Evolutionary conservation across 2,329 filamentous ascomycete genomes (phyloP), one percentile per base, ranked within the genome.

Genomic region (Macroventuria anomochaeta): DNA sequence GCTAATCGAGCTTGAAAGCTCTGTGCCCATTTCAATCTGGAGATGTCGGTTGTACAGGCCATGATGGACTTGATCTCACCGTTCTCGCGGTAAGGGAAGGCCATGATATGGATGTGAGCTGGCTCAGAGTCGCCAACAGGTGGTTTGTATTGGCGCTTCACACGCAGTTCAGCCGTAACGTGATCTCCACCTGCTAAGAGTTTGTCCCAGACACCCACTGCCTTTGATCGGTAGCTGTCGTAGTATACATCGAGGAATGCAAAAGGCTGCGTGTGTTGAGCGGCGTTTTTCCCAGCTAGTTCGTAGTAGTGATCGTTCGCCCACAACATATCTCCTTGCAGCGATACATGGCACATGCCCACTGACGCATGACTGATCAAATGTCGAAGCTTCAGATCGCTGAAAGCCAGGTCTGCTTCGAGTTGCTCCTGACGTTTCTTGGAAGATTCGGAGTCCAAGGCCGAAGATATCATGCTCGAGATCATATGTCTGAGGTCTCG

Each of bases 41-140:
- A 70, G 12, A 77, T 77, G 37, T 77, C 75, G 1, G 74, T 74
- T 2, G 74, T 69, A 34, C 69, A 74, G 15, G 73, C 75, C 63
- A 75, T 73, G 28, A 76, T 66, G 6, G 67, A 70, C 25, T 63
- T 68, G 2, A 73, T 62, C 10, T 58, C 55, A 7, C 67, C 70
- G 32, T 63, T 61, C 32, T 67, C 62, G 21, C 69, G 63, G 38
- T 73, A 73, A 1, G 71, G 70, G 39, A 74, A 73, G 2, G 70
- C 70, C 15, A 72, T 57, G n/a, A 72, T 46, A 32, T 71, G 69
- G 12, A 74, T 58, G 12, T 72, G 63, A 3, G 69, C 64, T 10
- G 68, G 70, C 33, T 70, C 69, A 3, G 63, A 46, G 17, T 71
- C 67, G 15, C 70, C 71, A 11, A 63, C 58, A 1, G 70, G 69